A percentile compares a stretch with the other conserved stretches of the same genome.
phyloP scores from a whole-genome alignment of 2,329 filamentous ascomycete species.

The Penicillium sp. region DNA sequence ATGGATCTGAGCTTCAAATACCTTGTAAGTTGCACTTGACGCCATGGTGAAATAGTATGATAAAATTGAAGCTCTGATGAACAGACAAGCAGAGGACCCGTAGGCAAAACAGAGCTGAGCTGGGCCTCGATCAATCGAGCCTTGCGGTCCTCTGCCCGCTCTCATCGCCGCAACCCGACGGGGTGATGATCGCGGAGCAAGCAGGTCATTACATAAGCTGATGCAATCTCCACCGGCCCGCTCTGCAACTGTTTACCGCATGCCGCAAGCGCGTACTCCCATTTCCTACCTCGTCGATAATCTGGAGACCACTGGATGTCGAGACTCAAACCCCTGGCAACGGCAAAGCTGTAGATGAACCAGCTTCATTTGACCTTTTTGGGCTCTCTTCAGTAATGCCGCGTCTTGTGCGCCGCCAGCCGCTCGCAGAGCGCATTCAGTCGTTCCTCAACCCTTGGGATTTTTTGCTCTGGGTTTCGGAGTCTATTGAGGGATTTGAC shows the following conservation, averaged over 20 bases:
- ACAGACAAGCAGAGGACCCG: neutral
- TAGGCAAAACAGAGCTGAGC: neutral
- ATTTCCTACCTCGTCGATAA: conserved; percentile 1
- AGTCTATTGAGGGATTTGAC: conserved; percentile 85
- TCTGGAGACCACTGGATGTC: conserved; percentile 9
- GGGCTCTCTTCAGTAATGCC: conserved; percentile 54
- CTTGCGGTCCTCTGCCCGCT: conserved; percentile 4
- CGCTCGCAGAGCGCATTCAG: conserved; percentile 73
- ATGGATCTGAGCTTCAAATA: conserved; percentile 15
- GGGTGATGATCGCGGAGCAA: conserved; percentile 17
- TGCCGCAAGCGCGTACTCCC: neutral
- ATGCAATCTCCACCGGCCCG: conserved; percentile 10
- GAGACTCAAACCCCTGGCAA: conserved; percentile 1
- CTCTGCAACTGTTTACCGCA: conserved; percentile 1
- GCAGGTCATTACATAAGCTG: conserved; percentile 17
- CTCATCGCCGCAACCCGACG: conserved; percentile 9
- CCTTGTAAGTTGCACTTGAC: conserved; percentile 52
- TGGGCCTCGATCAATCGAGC: conserved; percentile 2
- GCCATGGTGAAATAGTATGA: conserved; percentile 46
- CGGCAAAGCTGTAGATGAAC: conserved; percentile 15
- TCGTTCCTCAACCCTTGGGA: conserved; percentile 81
- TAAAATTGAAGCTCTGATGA: neutral
- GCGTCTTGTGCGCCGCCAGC: conserved; percentile 72
- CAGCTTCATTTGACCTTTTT: conserved; percentile 9
- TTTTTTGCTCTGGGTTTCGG: conserved; percentile 81